Base-by-base conservation (phyloP, 306 rosid species). In the Lupinus albus region DNA sequence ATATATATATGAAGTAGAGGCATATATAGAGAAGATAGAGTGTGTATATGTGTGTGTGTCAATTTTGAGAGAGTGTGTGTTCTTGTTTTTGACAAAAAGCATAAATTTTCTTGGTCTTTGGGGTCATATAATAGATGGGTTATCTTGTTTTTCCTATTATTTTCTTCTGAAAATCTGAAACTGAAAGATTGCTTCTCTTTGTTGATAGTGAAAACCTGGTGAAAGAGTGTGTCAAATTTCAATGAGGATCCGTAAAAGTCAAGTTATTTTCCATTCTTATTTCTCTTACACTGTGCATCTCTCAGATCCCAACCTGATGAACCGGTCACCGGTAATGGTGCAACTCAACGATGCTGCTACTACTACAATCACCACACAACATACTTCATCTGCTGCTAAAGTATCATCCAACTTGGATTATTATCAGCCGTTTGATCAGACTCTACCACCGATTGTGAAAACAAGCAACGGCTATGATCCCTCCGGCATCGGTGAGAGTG, bases 171-270 rank as follows among this genome's bases (percentile, higher is more conserved):
- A 72, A 66, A 77, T 60, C 79, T 44, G 76, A 55, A 72, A 69
- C 71, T 13, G 50, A 53, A 59, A 84, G 54, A 80, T 70, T 64
- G 71, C 25, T 47, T 60, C 12, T 10, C 3, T 4, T 11, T 11
- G 7, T 5, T 7, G 38, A 33, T 5, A 63, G 65, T 32, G 71
- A 69, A 65, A 69, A 65, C 4, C 30, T 25, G 62, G 69, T 66
- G 57, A 58, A 42, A 15, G 38, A 1, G 71, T 17, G 7, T 51
- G 0, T 7, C 62, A 14, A 4, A 42, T 16, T 58, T 44, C 57
- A 78, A 90, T 91, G 97, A 86, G 97, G 85, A 92, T 92, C 88
- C 90, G 95, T 36, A 89, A 92, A 76, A 73, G 96, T 12, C 84
- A 61, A 52, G 72, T 68, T 8, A 75, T 84, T 53, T 82, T 85